Percentiles rank a stretch among this genome's conserved stretches.
Evolutionary conservation across 1,139 yeast genomes (phyloP).

Genomic region (Geotrichum europaeum): DNA sequence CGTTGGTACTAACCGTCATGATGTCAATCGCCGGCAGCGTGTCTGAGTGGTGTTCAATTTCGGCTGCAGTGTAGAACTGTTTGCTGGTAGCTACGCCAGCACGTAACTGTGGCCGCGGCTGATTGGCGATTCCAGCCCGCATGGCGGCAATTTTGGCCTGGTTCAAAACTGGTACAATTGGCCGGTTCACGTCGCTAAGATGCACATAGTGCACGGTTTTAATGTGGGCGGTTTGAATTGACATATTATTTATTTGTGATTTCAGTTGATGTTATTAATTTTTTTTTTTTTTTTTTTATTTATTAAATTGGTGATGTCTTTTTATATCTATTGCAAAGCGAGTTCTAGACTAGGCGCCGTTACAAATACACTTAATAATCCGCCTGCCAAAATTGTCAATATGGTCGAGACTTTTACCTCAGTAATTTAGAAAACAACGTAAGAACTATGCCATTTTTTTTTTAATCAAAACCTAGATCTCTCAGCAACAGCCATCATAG

Average conservation of each 20-base stretch:
- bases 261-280: too few relatives aligned
- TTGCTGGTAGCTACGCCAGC: neutral
- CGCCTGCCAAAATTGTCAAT: too few relatives aligned
- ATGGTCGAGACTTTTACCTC: too few relatives aligned
- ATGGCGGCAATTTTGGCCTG: constrained; percentile 65
- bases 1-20: constrained; percentile 55
- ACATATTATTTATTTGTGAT: constrained; percentile 28
- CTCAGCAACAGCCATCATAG: too few relatives aligned
- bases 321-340: too few relatives aligned
- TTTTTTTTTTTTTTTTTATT: too few relatives aligned
- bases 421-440: too few relatives aligned
- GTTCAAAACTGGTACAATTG: constrained; percentile 80
- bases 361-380: too few relatives aligned
- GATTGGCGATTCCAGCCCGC: constrained; percentile 56
- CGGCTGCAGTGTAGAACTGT: neutral
- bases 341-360: too few relatives aligned
- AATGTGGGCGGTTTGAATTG: constrained; percentile 45
- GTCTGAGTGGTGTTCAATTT: constrained; percentile 15
- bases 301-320: too few relatives aligned
- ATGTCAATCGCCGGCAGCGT: constrained; percentile 51
- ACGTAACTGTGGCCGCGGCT: neutral
- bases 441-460: too few relatives aligned
- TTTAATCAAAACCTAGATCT: too few relatives aligned
- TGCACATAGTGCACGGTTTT: constrained; percentile 54
- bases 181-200: constrained; percentile 59